Conservation (phyloP, 192 early-diverging fungal genomes). For the Backusella tuberculispora region DNA sequence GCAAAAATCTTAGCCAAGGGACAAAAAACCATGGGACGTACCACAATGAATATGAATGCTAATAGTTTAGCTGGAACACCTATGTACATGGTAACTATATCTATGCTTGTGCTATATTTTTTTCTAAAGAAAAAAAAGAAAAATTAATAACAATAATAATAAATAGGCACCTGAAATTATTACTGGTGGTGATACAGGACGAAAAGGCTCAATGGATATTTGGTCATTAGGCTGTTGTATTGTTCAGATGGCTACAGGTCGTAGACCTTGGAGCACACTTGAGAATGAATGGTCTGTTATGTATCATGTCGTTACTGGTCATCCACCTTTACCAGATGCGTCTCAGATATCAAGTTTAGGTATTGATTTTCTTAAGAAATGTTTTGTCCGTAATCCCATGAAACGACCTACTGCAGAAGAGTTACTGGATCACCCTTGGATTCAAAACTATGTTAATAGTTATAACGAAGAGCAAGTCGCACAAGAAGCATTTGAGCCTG, state of each 20-base stretch:
- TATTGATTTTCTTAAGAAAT: conserved; percentile 76
- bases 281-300: conserved; percentile 97
- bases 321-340: conserved; percentile 77
- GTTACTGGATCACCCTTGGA: conserved; percentile 75
- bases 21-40: conserved; percentile 60
- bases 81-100: conserved; percentile 61
- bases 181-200: conserved; percentile 71
- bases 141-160: background rate
- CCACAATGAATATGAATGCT: conserved; percentile 57
- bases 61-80: conserved; percentile 66
- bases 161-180: conserved; percentile 77
- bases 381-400: conserved; percentile 74
- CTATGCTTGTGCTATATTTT: background rate
- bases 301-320: conserved; percentile 83
- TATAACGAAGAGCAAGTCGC: conserved; percentile 3
- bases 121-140: background rate
- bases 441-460: conserved; percentile 47
- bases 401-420: conserved; percentile 77
- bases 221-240: conserved; percentile 93
- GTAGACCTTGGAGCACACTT: conserved; percentile 83
- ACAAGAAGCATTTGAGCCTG: background rate
- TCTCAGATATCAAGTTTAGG: conserved; percentile 67
- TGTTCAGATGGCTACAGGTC: conserved; percentile 90
- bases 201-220: conserved; percentile 87
- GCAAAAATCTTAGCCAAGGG: conserved; percentile 85